Evolutionary conservation across 2,329 filamentous ascomycete species (phyloP).

Genomic region (Cladosporium sp.): DNA sequence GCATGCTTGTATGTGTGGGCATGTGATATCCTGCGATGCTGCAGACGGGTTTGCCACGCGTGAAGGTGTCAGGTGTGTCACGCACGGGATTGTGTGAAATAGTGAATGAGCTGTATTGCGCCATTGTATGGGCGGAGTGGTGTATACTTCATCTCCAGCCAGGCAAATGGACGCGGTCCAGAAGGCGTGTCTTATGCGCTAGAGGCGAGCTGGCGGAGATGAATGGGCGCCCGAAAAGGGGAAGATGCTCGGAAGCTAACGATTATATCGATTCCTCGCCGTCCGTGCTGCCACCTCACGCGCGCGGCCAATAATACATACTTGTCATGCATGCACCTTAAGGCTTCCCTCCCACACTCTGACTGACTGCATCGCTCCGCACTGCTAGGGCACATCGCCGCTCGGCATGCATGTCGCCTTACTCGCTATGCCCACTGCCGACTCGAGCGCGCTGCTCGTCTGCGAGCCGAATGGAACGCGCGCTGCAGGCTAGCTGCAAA

Average conservation of each 20-base stretch:
- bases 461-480: slow-evolving; percentile 7
- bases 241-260: slow-evolving; percentile 8
- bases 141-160: slow-evolving; percentile 12
- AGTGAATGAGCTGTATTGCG: not conserved
- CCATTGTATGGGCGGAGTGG: not conserved
- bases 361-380: not conserved
- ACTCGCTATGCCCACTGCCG: slow-evolving; percentile 11
- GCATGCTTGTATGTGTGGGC: not conserved
- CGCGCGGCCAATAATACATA: slow-evolving; percentile 15
- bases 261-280: not conserved
- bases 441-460: slow-evolving; percentile 3
- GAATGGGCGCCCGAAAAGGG: slow-evolving; percentile 7
- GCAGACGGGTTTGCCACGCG: not conserved
- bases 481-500: not conserved
- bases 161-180: slow-evolving; percentile 9
- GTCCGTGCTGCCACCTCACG: slow-evolving; percentile 4
- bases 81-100: not conserved
- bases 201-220: slow-evolving; percentile 18
- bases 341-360: not conserved
- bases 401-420: slow-evolving; percentile 2
- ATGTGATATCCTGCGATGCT: not conserved
- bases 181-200: slow-evolving; percentile 1
- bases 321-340: not conserved
- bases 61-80: not conserved
- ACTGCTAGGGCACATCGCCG: slow-evolving; percentile 8